Conservation (phyloP, 805 yeast genomes). For the Candida silvicultrix region DNA sequence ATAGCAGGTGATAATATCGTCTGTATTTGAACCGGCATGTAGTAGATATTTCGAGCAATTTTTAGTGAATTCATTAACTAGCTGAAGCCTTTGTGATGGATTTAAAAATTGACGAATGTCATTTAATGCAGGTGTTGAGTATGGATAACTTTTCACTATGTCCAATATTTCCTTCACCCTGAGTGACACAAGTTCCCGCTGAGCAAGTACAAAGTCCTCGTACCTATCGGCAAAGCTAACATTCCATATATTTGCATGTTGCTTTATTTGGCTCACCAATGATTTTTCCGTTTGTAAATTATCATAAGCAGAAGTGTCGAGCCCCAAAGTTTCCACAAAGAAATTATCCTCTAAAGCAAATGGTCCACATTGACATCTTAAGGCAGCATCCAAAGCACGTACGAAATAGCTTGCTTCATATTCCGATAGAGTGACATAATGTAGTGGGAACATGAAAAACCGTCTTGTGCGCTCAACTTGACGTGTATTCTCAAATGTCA, state of each 20-base stretch:
- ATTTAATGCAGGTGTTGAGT: slow-evolving; percentile 41
- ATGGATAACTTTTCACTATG: slow-evolving; percentile 49
- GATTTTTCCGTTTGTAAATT: slow-evolving; percentile 8
- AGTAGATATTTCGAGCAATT: slow-evolving; percentile 43
- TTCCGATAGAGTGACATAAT: slow-evolving; percentile 6
- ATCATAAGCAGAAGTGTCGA: slow-evolving; percentile 10
- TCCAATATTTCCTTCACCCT: slow-evolving; percentile 55
- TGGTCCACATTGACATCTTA: background rate
- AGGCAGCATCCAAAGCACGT: background rate
- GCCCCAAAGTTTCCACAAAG: slow-evolving; percentile 14
- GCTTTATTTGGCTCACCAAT: background rate
- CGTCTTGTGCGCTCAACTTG: slow-evolving; percentile 12
- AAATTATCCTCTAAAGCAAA: slow-evolving; percentile 4
- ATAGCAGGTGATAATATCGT: slow-evolving; percentile 62
- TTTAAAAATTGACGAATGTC: slow-evolving; percentile 52
- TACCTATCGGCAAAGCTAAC: slow-evolving; percentile 8
- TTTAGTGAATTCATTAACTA: slow-evolving; percentile 44
- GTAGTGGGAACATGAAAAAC: slow-evolving; percentile 16
- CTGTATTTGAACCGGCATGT: slow-evolving; percentile 79
- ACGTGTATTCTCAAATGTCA: background rate
- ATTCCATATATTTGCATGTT: slow-evolving; percentile 13
- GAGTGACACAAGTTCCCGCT: slow-evolving; percentile 22
- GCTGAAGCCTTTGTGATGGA: slow-evolving; percentile 42
- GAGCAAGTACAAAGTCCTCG: slow-evolving; percentile 4
- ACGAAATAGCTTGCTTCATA: background rate